Evolutionary conservation across 2,329 filamentous ascomycete species (phyloP), one percentile per base, ranked within the genome.

Genomic region (Plectosphaerella plurivora): DNA sequence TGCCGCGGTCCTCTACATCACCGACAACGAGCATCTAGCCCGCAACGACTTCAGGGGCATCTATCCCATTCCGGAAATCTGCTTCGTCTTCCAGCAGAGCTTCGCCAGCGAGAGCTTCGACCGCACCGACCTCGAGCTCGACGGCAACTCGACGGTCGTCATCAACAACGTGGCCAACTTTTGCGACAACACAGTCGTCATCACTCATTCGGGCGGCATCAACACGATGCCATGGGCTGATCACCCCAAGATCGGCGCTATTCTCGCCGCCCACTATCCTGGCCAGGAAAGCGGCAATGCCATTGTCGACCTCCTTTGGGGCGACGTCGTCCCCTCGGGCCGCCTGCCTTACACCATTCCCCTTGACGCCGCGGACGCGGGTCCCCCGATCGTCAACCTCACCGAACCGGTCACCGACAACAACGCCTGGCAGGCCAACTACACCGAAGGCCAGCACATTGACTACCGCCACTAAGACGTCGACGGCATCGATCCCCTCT

Each of bases 71-170:
- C 54, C 53, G 2, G 53, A 56, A 18, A 50, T 49, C 35, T 56
- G 55, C 48, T 46, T 56, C 3, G 55, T 54, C 36, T 55, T 56
- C 41, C 35, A 52, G 15, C 55, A 56, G 45, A 45, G 47, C 12
- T 56, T 47, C 28, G 51, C 55, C 7, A 88, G 89, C 0, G 91
- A 96, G 68, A 89, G 88, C 0, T 91, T 81, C 68, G 79, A 91
- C 56, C 77, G 84, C 41, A 72, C 81, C 0, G 79, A 79, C 11
- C 77, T 94, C 20, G 79, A 82, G 47, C 89, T 94, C 61, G 87
- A 85, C 57, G 5, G 25, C 5, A 28, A n/a, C n/a, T n/a, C n/a
- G n/a, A n/a, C n/a, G n/a, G n/a, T n/a, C n/a, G n/a, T n/a, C n/a
- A n/a, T n/a, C n/a, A n/a, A n/a, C n/a, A n/a, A n/a, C n/a, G n/a